A percentile compares a stretch with the other conserved stretches of the same genome.
phyloP scores from a whole-genome alignment of 345 rosid species.

The Raphanus sativus region DNA sequence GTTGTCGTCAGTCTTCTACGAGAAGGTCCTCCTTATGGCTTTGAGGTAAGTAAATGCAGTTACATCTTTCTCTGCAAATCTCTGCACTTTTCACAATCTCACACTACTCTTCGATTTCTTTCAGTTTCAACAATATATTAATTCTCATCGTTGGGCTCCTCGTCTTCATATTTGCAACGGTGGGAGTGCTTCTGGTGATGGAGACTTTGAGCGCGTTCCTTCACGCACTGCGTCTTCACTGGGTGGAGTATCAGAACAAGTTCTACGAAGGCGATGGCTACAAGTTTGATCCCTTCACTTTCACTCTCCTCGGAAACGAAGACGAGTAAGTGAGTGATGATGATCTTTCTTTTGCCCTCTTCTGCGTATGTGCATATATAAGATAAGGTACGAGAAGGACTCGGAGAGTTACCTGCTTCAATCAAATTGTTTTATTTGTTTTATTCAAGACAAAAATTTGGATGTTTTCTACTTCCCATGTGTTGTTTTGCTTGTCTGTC shows the following conservation, averaged over 20 bases:
- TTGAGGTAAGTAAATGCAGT: slow-evolving; percentile 64
- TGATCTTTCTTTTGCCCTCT: not conserved
- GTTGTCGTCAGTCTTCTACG: slow-evolving; percentile 39
- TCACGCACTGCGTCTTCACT: slow-evolving; percentile 42
- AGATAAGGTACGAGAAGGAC: not conserved
- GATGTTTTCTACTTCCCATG: not conserved
- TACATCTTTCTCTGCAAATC: not conserved
- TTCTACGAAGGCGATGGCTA: slow-evolving; percentile 97
- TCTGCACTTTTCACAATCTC: not conserved
- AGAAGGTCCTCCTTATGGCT: slow-evolving; percentile 87
- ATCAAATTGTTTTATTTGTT: not conserved
- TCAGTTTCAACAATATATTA: slow-evolving; percentile 66
- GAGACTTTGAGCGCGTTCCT: slow-evolving; percentile 96
- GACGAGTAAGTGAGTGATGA: slow-evolving; percentile 49
- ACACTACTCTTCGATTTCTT: not conserved
- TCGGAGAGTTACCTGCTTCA: not conserved
- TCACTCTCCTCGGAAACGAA: slow-evolving; percentile 51
- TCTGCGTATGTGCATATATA: slow-evolving; percentile 27
- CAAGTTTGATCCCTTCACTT: slow-evolving; percentile 80
- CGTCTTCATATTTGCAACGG: slow-evolving; percentile 75
- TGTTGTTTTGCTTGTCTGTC: not conserved
- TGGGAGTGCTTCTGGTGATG: slow-evolving; percentile 92
- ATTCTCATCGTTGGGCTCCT: slow-evolving; percentile 67
- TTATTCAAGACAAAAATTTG: not conserved
- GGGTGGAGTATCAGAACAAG: slow-evolving; percentile 97